Conservation (phyloP, 73 alveolate species). For the Paraurostyla sp. region DNA sequence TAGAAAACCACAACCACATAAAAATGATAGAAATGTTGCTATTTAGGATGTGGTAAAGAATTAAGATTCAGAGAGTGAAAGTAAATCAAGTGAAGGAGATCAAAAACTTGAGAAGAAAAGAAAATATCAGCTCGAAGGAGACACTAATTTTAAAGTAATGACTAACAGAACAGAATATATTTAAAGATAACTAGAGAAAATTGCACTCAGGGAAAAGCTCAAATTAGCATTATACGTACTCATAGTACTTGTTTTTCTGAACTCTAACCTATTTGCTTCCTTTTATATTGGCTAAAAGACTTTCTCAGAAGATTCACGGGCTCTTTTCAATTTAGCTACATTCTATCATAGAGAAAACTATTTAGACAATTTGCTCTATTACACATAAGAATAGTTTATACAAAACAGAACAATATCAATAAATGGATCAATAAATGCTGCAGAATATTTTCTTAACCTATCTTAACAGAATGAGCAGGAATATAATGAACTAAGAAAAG, state of each 20-base stretch:
- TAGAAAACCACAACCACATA: too few relatives aligned
- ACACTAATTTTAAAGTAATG: neutral
- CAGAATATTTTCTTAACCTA: neutral
- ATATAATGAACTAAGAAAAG: constrained; percentile 3
- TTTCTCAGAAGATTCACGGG: neutral
- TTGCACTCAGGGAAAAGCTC: constrained; percentile 27
- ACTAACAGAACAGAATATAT: constrained; percentile 29
- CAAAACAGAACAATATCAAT: neutral
- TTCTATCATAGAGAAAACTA: constrained; percentile 28
- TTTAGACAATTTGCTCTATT: neutral
- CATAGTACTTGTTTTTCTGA: constrained; percentile 8
- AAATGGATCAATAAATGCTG: neutral
- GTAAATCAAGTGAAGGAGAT: neutral
- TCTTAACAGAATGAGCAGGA: constrained; percentile 3
- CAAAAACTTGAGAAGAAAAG: neutral
- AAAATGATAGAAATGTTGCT: neutral
- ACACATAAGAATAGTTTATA: constrained; percentile 2
- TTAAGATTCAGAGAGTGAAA: constrained; percentile 25
- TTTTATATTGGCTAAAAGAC: constrained; percentile 39
- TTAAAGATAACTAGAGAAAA: neutral
- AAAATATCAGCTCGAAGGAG: neutral
- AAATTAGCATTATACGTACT: constrained; percentile 36
- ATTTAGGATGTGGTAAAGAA: neutral
- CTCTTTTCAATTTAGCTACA: neutral
- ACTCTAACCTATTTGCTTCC: neutral